Base-by-base conservation (phyloP, 352 stramenopile species). In the Nothophytophthora sp. region DNA sequence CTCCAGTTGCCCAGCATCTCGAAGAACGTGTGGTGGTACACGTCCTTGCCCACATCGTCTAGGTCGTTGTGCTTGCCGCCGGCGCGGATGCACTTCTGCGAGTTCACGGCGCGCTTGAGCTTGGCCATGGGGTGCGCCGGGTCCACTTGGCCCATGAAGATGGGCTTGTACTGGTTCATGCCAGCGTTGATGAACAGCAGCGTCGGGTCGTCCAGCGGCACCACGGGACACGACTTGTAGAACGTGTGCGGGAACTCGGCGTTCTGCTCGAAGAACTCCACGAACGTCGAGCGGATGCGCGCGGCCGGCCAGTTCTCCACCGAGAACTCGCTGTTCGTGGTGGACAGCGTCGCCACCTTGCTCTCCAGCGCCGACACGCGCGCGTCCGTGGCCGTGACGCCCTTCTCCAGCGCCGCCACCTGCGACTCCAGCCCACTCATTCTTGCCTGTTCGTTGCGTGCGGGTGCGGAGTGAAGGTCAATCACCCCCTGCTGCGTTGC, bases 121-220 rank as follows among this genome's bases (percentile, higher is more conserved):
- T 89, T 92, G 20, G 90, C 86, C 60, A 99, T 88, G 13, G 91
- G 90, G 54, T 90, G 90, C 38, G 68, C 84, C 13, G 97, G 97
- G 69, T 98, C 93, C n/a, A 96, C 92, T 63, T 98, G 92, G 18
- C 97, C 97, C 41, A 99, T 60, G 68, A 99, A 99, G 48, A 99
- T 99, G 18, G 98, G 96, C 77, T 99, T 99, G 86, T 98, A 99
- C 70, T 99, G 98, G 78, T 99, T 99, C 98, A 99, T 99, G 25
- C 98, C 98, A 4, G 97, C 97, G 70, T 99, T 99, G 54, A 98
- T 95, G 59, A 99, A 99, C 19, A 99, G 85, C 49, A 99, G 70
- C 18, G 98, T 99, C 28, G 97, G 97, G 80, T 99, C 98, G 53
- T 98, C 95, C 27, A 98, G 75, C 12, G 98, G 98, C 29, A 98